Evolutionary conservation across 2,329 filamentous ascomycete species (phyloP).

Genomic region (Zalaria sp.): DNA sequence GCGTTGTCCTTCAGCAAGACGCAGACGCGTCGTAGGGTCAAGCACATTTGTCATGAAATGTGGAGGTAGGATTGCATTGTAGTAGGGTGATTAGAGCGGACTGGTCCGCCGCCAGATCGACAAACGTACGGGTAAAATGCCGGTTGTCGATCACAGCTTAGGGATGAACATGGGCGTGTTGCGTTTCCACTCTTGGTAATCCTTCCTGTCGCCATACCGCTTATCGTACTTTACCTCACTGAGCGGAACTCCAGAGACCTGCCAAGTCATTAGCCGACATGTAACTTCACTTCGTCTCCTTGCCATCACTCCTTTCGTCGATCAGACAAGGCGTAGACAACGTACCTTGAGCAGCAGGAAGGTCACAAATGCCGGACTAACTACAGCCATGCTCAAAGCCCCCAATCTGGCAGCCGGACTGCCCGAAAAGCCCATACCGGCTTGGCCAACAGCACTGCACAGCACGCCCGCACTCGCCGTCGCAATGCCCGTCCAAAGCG

Average conservation of each 20-base stretch:
- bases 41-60: too few species aligned
- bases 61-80: too few species aligned
- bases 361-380: conserved; percentile 50
- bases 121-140: too few species aligned
- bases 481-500: conserved; percentile 55
- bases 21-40: too few species aligned
- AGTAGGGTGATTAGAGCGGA: too few species aligned
- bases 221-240: conserved; percentile 58
- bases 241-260: conserved; percentile 43
- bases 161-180: conserved; percentile 52
- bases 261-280: not conserved
- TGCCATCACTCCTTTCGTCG: not conserved
- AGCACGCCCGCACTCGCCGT: conserved; percentile 44
- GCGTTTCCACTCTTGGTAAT: conserved; percentile 55
- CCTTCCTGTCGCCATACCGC: conserved; percentile 46
- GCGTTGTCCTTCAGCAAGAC: too few species aligned
- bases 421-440: conserved; percentile 42
- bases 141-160: conserved; percentile 30
- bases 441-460: conserved; percentile 37
- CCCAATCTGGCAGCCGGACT: conserved; percentile 25
- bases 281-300: conserved; percentile 1
- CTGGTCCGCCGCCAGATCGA: too few species aligned
- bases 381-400: conserved; percentile 37
- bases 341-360: conserved; percentile 50
- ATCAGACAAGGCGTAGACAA: not conserved